Conservation (phyloP, 352 stramenopile genomes). For the Aphanomyces euteiches region DNA sequence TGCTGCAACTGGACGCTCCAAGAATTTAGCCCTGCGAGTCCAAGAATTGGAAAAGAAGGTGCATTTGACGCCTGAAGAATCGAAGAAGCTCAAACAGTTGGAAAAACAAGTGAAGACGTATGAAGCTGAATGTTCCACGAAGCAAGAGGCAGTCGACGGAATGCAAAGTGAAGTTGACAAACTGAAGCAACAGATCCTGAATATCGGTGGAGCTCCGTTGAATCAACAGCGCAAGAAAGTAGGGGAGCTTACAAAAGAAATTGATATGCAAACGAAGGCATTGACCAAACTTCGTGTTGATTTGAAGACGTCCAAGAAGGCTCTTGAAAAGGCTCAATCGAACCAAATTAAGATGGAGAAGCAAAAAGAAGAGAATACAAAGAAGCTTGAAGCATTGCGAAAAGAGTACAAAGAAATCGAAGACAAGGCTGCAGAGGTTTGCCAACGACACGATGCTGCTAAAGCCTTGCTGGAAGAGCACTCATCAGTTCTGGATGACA, state of each 20-base stretch:
- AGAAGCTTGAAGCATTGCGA: conserved; percentile 82
- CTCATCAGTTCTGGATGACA: conserved; percentile 65
- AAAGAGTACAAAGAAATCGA: conserved; percentile 90
- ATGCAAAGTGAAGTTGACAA: conserved; percentile 81
- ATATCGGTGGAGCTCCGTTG: conserved; percentile 91
- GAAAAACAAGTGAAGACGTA: conserved; percentile 81
- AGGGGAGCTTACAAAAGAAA: conserved; percentile 74
- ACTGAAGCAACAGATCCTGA: conserved; percentile 93
- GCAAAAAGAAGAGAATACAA: conserved; percentile 68
- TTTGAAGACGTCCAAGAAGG: conserved; percentile 81
- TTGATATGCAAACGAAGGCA: conserved; percentile 86
- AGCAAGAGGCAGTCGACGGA: conserved; percentile 57
- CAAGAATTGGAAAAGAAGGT: conserved; percentile 82
- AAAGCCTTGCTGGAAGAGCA: conserved; percentile 87
- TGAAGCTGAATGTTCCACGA: conserved; percentile 79
- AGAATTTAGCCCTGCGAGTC: conserved; percentile 60
- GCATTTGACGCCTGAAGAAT: conserved; percentile 80
- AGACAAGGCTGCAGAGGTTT: conserved; percentile 87
- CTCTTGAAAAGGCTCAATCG: conserved; percentile 61
- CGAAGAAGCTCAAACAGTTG: conserved; percentile 83
- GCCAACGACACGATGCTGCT: conserved; percentile 88
- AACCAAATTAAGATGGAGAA: conserved; percentile 58
- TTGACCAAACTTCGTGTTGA: conserved; percentile 83
- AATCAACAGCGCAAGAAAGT: conserved; percentile 91
- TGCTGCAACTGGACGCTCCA: conserved; percentile 50